Evolutionary conservation across 805 yeast species (phyloP), one percentile per base, ranked within the genome.

Genomic region (Monosporozyma aerobia): DNA sequence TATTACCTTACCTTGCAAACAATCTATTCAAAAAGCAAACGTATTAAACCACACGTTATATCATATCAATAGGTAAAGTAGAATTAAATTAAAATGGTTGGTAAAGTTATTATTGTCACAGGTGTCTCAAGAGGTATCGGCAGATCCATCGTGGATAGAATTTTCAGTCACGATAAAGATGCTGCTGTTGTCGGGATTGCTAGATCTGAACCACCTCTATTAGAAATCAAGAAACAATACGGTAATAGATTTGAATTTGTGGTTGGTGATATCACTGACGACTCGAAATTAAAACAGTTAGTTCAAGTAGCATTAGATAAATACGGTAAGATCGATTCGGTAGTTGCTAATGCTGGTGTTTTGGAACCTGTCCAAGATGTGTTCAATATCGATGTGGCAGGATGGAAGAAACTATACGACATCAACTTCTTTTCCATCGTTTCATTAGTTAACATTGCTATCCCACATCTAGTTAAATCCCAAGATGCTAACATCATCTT

Each of bases 41-140:
- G 29, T 27, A 27, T 27, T 27, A 27, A 27, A 27, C 29, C 29
- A 27, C 29, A 27, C 29, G 29, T 7, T 27, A 27, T 27, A 27
- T 14, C 32, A 29, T 8, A 9, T 8, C 4, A 11, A 45, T 4
- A 10, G n/a, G 10, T 23, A 14, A 5, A 11, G 25, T 19, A 19
- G 19, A 19, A 19, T 19, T 19, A 2, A 19, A 37, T 5, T 2
- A 27, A 43, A 50, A 60, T 59, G 65, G 57, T 53, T 22, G 78
- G 83, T 23, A 65, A 63, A 41, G 73, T 75, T 16, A 63, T 77
- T 22, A 65, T 80, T 19, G 76, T 82, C 4, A 81, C 87, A 0
- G 87, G 88, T 47, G 85, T 83, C 14, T 82, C 88, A 1, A 77
- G 79, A 64, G 83, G 97, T 11, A 84, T 92, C 61, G 98, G 98